Evolutionary conservation across 768 basidiomycete genomes (phyloP).

Genomic region (Russula sp.): DNA sequence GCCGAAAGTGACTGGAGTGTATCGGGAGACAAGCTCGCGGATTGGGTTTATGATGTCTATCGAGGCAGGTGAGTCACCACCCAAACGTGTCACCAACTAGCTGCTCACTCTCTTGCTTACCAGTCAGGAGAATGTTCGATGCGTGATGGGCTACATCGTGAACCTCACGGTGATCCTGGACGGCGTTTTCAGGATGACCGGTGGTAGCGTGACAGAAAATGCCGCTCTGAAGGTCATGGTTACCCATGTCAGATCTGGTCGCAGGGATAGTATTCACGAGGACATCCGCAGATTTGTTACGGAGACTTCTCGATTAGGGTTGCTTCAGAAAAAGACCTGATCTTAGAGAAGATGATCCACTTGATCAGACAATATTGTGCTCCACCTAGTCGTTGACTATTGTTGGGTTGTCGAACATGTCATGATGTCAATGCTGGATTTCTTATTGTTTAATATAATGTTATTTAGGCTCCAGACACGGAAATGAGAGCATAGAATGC

Average conservation of each 20-base stretch:
- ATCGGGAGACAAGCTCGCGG: neutral
- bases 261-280: neutral
- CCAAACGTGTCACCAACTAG: neutral
- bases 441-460: too few species aligned
- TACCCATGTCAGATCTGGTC: neutral
- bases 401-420: too few species aligned
- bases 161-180: neutral
- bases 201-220: neutral
- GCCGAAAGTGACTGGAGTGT: neutral
- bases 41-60: conserved; percentile 5
- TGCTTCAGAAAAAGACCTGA: too few species aligned
- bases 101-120: neutral
- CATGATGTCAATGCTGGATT: too few species aligned
- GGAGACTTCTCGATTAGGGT: too few species aligned
- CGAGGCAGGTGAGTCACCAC: neutral
- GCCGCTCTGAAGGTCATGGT: neutral
- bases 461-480: too few species aligned
- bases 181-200: neutral
- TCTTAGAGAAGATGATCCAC: too few species aligned
- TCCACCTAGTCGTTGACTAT: too few species aligned
- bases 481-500: too few species aligned
- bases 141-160: conserved; percentile 7
- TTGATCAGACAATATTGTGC: too few species aligned
- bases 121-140: conserved; percentile 4
- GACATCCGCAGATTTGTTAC: neutral